phyloP scores from a whole-genome alignment of 768 basidiomycete genomes.

The Boletus subparvulus region DNA sequence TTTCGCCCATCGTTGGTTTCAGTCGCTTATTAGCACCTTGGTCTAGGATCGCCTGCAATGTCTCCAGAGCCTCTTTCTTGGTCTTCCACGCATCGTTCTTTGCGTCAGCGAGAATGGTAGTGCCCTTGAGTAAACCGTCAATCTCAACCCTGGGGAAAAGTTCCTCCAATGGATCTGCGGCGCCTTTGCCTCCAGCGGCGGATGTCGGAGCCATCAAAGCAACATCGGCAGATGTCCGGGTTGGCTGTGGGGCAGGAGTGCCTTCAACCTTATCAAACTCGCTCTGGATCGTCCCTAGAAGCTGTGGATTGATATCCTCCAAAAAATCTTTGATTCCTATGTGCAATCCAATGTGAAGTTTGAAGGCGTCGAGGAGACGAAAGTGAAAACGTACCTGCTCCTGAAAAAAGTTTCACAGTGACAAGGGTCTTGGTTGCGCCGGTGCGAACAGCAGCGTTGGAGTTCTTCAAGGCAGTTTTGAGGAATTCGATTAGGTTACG shows the following conservation, averaged over 20 bases:
- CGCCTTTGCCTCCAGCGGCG: slow-evolving; percentile 40
- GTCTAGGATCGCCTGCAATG: slow-evolving; percentile 78
- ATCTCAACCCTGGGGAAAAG: slow-evolving; percentile 95
- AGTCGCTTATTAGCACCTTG: slow-evolving; percentile 90
- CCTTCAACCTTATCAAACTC: slow-evolving; percentile 95
- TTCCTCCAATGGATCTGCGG: slow-evolving; percentile 81
- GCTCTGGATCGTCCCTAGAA: slow-evolving; percentile 82
- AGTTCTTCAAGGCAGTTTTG: slow-evolving; percentile 83
- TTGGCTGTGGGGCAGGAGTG: slow-evolving; percentile 72
- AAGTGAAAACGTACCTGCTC: slow-evolving; percentile 58
- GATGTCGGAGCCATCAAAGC: slow-evolving; percentile 46
- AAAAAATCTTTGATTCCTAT: slow-evolving; percentile 88
- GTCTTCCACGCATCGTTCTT: slow-evolving; percentile 97
- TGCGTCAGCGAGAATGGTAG: slow-evolving; percentile 75
- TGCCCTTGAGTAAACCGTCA: slow-evolving; percentile 80
- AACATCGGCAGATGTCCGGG: slow-evolving; percentile 74
- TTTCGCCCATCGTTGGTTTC: slow-evolving; percentile 91
- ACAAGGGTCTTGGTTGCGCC: slow-evolving; percentile 93
- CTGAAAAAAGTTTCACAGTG: slow-evolving; percentile 88
- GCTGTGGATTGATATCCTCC: slow-evolving; percentile 91
- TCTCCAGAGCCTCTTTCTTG: slow-evolving; percentile 92
- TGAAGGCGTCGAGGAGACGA: background rate
- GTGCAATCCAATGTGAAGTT: slow-evolving; percentile 11
- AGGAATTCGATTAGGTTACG: slow-evolving; percentile 88
- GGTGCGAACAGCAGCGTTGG: slow-evolving; percentile 90